phyloP scores from a whole-genome alignment of 2,329 filamentous ascomycete species.

The Xylariales sp. region DNA sequence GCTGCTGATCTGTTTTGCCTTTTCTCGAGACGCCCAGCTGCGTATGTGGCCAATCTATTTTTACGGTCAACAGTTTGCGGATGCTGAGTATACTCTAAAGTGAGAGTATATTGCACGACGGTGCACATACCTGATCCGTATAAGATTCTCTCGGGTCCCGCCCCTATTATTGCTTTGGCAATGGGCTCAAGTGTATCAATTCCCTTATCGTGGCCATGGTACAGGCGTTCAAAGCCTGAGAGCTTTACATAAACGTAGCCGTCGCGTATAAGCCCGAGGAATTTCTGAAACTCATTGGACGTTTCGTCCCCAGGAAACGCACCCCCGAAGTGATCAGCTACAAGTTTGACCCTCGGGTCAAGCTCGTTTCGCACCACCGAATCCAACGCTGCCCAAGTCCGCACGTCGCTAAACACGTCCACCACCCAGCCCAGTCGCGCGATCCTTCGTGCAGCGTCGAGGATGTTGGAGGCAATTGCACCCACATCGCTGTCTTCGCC shows the following conservation, averaged over 20 bases:
- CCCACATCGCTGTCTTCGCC: neutral
- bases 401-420: constrained; percentile 3
- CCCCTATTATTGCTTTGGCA: neutral
- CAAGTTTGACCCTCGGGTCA: neutral
- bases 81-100: no score
- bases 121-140: neutral
- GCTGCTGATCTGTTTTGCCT: constrained; percentile 1
- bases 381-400: constrained; percentile 1
- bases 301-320: neutral
- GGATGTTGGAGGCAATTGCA: constrained; percentile 1
- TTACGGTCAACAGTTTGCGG: no score
- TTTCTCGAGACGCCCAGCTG: constrained; percentile 2
- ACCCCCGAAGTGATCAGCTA: constrained; percentile 1
- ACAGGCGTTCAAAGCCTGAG: constrained; percentile 1
- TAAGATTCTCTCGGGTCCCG: neutral
- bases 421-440: constrained; percentile 1
- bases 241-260: constrained; percentile 3
- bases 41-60: constrained; percentile 2
- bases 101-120: no score
- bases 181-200: neutral
- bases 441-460: neutral
- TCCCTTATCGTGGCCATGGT: neutral
- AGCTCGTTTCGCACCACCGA: neutral
- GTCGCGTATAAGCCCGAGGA: neutral
- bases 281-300: neutral